phyloP scores from a whole-genome alignment of 495 filamentous ascomycete genomes.

The Xylaria venustula region DNA sequence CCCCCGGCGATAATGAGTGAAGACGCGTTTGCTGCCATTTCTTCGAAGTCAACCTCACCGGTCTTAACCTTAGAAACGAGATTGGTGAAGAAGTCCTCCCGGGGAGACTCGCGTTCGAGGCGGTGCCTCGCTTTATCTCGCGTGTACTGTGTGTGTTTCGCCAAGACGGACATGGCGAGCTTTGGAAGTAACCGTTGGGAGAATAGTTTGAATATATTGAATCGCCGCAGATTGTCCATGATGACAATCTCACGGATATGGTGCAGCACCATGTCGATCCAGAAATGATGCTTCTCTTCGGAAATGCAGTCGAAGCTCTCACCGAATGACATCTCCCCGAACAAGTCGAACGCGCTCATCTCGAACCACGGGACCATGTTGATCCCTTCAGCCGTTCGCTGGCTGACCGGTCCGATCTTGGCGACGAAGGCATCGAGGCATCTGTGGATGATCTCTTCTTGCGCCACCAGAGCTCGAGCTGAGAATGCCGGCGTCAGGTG shows the following conservation, averaged over 20 bases:
- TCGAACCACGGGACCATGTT: constrained; percentile 3
- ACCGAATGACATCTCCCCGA: constrained; percentile 9
- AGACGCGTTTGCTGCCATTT: constrained; percentile 21
- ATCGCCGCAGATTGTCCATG: constrained; percentile 16
- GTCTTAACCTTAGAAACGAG: constrained; percentile 20
- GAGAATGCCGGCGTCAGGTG: not conserved
- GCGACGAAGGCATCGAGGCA: not conserved
- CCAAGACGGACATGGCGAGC: constrained; percentile 1
- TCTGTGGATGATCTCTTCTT: not conserved
- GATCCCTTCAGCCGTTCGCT: not conserved
- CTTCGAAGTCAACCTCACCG: constrained; percentile 24
- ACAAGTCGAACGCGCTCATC: constrained; percentile 5
- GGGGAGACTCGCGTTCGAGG: constrained; percentile 6
- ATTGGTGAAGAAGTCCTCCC: constrained; percentile 27
- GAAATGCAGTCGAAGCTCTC: constrained; percentile 1
- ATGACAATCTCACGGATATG: constrained; percentile 2
- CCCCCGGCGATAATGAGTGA: constrained; percentile 28
- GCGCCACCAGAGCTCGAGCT: not conserved
- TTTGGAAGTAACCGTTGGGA: not conserved
- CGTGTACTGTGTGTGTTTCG: constrained; percentile 3
- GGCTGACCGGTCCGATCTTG: not conserved
- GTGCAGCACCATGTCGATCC: not conserved
- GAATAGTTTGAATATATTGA: not conserved
- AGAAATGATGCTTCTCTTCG: constrained; percentile 4
- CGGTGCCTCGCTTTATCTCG: not conserved